Conservation (phyloP, 352 stramenopile species). For the Pythium biforme region DNA sequence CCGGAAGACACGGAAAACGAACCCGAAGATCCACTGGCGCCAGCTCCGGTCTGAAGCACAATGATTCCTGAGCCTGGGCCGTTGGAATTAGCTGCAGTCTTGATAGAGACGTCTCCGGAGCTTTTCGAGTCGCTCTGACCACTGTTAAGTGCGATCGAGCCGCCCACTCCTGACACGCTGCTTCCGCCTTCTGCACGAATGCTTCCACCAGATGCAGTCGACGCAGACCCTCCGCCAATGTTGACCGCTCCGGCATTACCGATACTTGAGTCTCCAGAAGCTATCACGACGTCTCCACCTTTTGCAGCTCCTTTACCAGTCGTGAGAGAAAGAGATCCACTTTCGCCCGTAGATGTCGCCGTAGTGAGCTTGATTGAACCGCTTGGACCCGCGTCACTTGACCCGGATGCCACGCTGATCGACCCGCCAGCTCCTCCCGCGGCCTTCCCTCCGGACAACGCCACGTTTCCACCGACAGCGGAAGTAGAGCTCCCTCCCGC, state of each 20-base stretch:
- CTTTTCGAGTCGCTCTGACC: slow-evolving; percentile 3
- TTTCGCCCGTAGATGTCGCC: slow-evolving; percentile 8
- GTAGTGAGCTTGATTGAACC: slow-evolving; percentile 39
- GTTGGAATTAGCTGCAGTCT: slow-evolving; percentile 2
- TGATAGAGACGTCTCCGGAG: slow-evolving; percentile 1
- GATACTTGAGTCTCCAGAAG: slow-evolving; percentile 12
- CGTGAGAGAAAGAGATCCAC: slow-evolving; percentile 7
- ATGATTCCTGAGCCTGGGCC: slow-evolving; percentile 9
- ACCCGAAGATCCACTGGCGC: slow-evolving; percentile 5
- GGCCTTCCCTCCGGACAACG: slow-evolving; percentile 45
- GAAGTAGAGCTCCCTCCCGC: slow-evolving; percentile 29
- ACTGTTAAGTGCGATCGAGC: slow-evolving; percentile 9
- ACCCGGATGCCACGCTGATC: slow-evolving; percentile 44
- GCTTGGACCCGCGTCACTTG: slow-evolving; percentile 35
- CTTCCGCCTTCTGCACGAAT: slow-evolving; percentile 10
- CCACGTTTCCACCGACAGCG: slow-evolving; percentile 36
- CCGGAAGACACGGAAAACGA: slow-evolving; percentile 2
- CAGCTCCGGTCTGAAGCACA: not conserved
- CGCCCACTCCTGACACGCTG: slow-evolving; percentile 5
- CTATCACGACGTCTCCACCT: slow-evolving; percentile 8
- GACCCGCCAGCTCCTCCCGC: slow-evolving; percentile 41
- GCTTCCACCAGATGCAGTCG: slow-evolving; percentile 1
- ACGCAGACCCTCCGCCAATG: slow-evolving; percentile 5
- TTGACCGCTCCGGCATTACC: slow-evolving; percentile 7
- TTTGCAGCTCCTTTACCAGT: slow-evolving; percentile 4